Conservation (phyloP, 192 early-diverging fungal genomes). For the Backusella macrospora region DNA sequence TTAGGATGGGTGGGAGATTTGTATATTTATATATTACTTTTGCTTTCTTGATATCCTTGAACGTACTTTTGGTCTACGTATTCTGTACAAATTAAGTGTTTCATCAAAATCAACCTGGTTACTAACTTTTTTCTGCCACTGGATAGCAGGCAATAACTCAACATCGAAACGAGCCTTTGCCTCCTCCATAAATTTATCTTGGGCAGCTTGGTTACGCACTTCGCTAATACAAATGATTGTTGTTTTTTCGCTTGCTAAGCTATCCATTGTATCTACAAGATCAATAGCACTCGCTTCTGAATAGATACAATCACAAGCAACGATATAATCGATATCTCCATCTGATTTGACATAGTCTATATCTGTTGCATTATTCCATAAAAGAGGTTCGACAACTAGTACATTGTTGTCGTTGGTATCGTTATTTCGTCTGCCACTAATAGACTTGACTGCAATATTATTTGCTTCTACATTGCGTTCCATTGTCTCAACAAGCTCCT, state of each 20-base stretch:
- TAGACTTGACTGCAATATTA: conserved; percentile 13
- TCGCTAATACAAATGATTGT: conserved; percentile 40
- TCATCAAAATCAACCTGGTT: conserved; percentile 40
- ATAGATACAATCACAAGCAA: conserved; percentile 47
- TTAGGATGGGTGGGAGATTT: too few species aligned
- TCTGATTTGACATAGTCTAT: conserved; percentile 25
- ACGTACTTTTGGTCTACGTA: conserved; percentile 11
- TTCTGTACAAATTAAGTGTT: conserved; percentile 38
- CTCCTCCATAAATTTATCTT: conserved; percentile 44
- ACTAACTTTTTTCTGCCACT: conserved; percentile 40
- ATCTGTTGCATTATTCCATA: conserved; percentile 36
- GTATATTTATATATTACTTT: neutral
- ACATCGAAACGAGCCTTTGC: conserved; percentile 36
- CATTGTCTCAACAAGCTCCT: conserved; percentile 38
- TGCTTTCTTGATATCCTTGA: neutral
- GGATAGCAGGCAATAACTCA: conserved; percentile 32
- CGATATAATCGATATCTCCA: conserved; percentile 38
- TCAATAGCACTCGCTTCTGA: conserved; percentile 45
- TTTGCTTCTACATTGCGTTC: conserved; percentile 41
- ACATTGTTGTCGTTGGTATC: neutral
- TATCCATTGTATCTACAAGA: conserved; percentile 41
- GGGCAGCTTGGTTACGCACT: conserved; percentile 43
- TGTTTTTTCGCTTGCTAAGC: conserved; percentile 25
- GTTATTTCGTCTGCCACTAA: conserved; percentile 30
- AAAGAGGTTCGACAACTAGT: conserved; percentile 35